Percentiles rank a stretch among this genome's conserved stretches.
Evolutionary conservation across 768 basidiomycete species (phyloP).

Genomic region (Hygrophorus russula): DNA sequence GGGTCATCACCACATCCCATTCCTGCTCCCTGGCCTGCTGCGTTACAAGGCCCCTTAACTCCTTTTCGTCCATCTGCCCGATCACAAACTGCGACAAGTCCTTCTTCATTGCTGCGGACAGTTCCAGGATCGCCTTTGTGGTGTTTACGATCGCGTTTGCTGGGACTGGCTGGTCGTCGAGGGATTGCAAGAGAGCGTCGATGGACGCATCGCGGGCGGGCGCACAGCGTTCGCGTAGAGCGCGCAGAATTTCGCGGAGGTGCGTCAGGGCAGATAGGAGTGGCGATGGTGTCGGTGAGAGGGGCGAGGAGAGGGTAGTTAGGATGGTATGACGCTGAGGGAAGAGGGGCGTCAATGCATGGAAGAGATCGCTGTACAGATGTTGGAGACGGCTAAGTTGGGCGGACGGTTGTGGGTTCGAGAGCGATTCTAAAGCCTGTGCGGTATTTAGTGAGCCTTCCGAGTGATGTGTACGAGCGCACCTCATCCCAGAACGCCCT

Average conservation of each 20-base stretch:
- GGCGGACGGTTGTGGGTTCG: conserved; percentile 42
- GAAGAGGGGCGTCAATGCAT: conserved; percentile 43
- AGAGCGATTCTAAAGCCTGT: conserved; percentile 47
- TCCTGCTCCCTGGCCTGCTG: conserved; percentile 46
- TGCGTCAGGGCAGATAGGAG: conserved; percentile 44
- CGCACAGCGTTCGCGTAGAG: conserved; percentile 52
- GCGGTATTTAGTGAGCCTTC: neutral
- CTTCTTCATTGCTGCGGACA: conserved; percentile 55
- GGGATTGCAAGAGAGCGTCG: conserved; percentile 12
- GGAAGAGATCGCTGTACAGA: conserved; percentile 43
- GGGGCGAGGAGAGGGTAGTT: conserved; percentile 39
- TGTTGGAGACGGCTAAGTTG: conserved; percentile 50
- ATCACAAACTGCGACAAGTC: conserved; percentile 58
- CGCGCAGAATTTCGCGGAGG: conserved; percentile 40
- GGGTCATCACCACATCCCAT: conserved; percentile 36
- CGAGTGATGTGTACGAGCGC: conserved; percentile 10
- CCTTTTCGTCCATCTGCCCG: conserved; percentile 54
- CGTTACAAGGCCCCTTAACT: conserved; percentile 36
- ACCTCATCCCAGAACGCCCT: conserved; percentile 72
- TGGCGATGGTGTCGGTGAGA: conserved; percentile 60
- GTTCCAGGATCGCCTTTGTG: conserved; percentile 33
- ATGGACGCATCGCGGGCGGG: conserved; percentile 40
- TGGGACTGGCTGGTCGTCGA: conserved; percentile 18
- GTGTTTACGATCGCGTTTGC: conserved; percentile 39
- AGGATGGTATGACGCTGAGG: conserved; percentile 43